Evolutionary conservation across 2,329 filamentous ascomycete genomes (phyloP), one percentile per base, ranked within the genome.

Genomic region (Trichoderma oligosporum): DNA sequence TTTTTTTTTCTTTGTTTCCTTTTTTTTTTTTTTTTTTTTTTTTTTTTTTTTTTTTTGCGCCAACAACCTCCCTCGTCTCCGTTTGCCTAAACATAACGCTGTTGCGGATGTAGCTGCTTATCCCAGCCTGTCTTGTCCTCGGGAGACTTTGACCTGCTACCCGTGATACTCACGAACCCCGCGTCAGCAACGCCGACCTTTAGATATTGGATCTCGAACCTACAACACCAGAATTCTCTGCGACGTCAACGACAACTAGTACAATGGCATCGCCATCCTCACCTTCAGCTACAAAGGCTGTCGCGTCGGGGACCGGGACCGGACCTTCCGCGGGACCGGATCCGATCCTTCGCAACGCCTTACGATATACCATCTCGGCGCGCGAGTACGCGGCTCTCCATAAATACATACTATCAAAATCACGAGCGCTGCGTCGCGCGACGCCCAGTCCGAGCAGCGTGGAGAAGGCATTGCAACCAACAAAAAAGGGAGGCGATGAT

Each of bases 311-410:
- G 27, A 14, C 31, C 18, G 39, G 49, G 14, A 9, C 54, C 27
- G 42, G 29, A 24, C 25, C 48, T 22, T 27, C 56, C 52, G 39
- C 44, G 14, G 57, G 57, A 16, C 57, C 73, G 59, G 88, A 93
- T 63, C 87, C 89, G 4, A 80, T 95, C 61, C 80, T 95, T 57
- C 89, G 89, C 72, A 95, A 94, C 71, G 86, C 90, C 41, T 79
- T 97, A 59, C 87, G 91, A 63, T 92, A 96, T 73, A 94, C 89
- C 58, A 91, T 92, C 68, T 87, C 85, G 6, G 85, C 90, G 39
- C 85, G 87, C 71, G 92, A 97, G 71, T 97, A 97, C 73, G 86
- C 89, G 63, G 77, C 87, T 1, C 82, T 97, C 16, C 91, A 96
- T 72, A 86, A 87, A 67, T 91, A 92, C 68, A 81, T 96, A 53